phyloP scores from a whole-genome alignment of 2,329 filamentous ascomycete genomes.

The Hymenoscyphus linearis region DNA sequence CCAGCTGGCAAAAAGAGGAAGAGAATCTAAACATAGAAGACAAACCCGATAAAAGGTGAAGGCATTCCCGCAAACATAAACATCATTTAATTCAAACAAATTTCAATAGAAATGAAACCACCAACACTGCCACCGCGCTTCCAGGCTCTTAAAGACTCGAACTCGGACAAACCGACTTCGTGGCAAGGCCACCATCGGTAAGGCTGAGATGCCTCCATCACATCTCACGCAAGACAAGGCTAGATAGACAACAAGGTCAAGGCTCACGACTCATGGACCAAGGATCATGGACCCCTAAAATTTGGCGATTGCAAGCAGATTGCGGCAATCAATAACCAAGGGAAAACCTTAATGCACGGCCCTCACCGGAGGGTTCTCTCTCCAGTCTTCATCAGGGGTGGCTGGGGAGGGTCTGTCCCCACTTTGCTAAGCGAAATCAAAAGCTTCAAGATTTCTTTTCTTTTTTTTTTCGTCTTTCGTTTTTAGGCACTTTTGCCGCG shows the following conservation, averaged over 20 bases:
- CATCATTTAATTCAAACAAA: not conserved
- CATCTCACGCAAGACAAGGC: not conserved
- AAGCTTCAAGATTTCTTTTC: not conserved
- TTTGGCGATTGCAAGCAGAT: not conserved
- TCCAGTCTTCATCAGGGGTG: not conserved
- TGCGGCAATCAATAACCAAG: not conserved
- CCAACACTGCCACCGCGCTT: not conserved
- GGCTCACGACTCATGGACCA: not conserved
- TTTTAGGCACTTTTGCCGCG: too few species aligned
- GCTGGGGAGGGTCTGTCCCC: not conserved
- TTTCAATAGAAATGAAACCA: not conserved
- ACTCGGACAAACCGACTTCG: not conserved
- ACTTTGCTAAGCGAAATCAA: not conserved
- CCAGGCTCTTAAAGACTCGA: not conserved
- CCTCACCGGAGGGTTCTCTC: not conserved
- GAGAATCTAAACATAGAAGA: not conserved
- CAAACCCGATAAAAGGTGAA: not conserved
- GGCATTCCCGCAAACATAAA: not conserved
- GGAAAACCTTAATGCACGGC: slow-evolving; percentile 1
- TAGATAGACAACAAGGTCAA: not conserved
- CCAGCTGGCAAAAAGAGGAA: not conserved
- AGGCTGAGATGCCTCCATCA: not conserved
- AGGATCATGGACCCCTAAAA: not conserved
- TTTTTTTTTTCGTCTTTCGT: not conserved
- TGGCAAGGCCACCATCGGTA: not conserved